A percentile compares a stretch with the other conserved stretches of the same genome.
These are phyloP conservation scores for Globisporangium heterothallicum DNA, from an alignment of 352 stramenopile species.

Conservation along the genomic window DNA sequence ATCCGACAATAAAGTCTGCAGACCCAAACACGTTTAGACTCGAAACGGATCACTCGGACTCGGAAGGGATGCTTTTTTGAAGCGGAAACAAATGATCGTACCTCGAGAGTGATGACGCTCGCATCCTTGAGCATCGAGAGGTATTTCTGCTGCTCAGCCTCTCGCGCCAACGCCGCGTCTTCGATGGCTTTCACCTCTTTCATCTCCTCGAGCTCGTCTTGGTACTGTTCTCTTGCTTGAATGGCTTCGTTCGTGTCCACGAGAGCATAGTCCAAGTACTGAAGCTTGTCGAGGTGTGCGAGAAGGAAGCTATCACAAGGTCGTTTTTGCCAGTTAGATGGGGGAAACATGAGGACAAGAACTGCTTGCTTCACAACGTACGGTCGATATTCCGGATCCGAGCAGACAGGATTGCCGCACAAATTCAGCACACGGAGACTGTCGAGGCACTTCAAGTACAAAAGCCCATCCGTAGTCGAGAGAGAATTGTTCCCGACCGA, in stretches of 20 bases:
- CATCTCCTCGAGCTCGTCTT: slow-evolving; percentile 81
- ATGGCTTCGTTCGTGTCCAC: slow-evolving; percentile 74
- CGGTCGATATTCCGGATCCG: slow-evolving; percentile 88
- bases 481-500: slow-evolving; percentile 92
- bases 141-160: slow-evolving; percentile 77
- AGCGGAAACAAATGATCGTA: slow-evolving; percentile 4
- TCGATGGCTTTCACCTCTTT: slow-evolving; percentile 86
- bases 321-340: too few relatives aligned
- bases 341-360: too few relatives aligned
- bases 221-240: slow-evolving; percentile 87
- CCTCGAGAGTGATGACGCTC: slow-evolving; percentile 87
- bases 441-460: slow-evolving; percentile 83
- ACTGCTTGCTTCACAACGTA: slow-evolving; percentile 14
- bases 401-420: slow-evolving; percentile 89
- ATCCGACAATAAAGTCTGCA: slow-evolving; percentile 78
- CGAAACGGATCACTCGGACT: neutral
- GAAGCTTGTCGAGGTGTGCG: slow-evolving; percentile 89
- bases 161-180: slow-evolving; percentile 63
- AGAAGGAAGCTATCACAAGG: slow-evolving; percentile 79
- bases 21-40: neutral
- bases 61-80: neutral
- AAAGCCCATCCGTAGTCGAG: slow-evolving; percentile 53
- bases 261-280: slow-evolving; percentile 92
- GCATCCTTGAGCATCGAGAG: slow-evolving; percentile 74
- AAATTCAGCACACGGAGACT: slow-evolving; percentile 89